Evolutionary conservation across 73 alveolate genomes (phyloP).

Genomic region (Tetrahymena malaccensis): DNA sequence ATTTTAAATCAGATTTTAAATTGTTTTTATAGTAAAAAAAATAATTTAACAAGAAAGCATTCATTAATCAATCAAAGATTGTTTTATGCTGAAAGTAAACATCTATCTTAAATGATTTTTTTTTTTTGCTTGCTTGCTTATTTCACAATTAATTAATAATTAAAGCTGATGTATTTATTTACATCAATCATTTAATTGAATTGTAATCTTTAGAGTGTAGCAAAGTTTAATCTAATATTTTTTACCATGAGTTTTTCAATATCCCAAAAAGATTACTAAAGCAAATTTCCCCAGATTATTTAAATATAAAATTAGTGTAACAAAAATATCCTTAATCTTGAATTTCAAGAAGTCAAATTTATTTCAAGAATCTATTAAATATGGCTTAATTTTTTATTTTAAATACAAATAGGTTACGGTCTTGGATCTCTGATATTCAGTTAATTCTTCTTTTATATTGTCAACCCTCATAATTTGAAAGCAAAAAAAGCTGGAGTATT

Average conservation of each 20-base stretch:
- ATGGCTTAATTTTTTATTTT: neutral
- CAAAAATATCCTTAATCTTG: neutral
- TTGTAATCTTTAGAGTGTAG: neutral
- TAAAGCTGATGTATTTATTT: neutral
- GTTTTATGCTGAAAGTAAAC: neutral
- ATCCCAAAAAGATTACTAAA: neutral
- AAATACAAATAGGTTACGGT: neutral
- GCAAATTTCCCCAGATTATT: neutral
- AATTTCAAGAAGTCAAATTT: neutral
- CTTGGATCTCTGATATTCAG: neutral
- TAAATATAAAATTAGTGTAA: neutral
- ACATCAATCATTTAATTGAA: no score
- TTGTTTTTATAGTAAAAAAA: no score
- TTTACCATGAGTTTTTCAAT: neutral
- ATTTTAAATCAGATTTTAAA: neutral
- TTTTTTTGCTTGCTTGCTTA: no score
- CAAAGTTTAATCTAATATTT: no score
- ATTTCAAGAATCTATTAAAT: neutral
- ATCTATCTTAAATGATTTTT: neutral
- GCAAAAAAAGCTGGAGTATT: neutral
- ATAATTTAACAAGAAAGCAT: no score
- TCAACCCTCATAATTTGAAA: neutral
- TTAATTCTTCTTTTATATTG: neutral
- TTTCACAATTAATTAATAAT: no score
- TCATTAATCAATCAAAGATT: no score